phyloP scores from a whole-genome alignment of 768 basidiomycete genomes.

The Tylopilus vinaceipallidus region DNA sequence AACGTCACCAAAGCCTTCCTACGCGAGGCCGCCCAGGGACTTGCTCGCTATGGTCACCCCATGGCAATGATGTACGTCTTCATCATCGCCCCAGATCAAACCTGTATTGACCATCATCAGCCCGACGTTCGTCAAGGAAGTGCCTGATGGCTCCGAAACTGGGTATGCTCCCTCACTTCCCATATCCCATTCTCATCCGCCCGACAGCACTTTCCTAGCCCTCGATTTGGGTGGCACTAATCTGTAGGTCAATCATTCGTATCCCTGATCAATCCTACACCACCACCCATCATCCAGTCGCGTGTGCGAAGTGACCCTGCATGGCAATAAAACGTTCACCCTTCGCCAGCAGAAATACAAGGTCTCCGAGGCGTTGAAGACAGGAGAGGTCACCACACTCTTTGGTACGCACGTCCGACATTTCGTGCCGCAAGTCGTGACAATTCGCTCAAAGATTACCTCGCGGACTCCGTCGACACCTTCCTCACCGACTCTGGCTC shows the following conservation, averaged over 20 bases:
- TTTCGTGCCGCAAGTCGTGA: constrained; percentile 6
- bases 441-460: constrained; percentile 67
- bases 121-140: constrained; percentile 93
- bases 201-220: constrained; percentile 84
- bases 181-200: constrained; percentile 6
- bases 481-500: constrained; percentile 68
- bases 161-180: constrained; percentile 54
- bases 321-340: constrained; percentile 85
- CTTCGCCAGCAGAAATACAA: constrained; percentile 96
- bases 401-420: constrained; percentile 59
- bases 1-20: constrained; percentile 79
- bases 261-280: not conserved
- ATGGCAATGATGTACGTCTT: constrained; percentile 88
- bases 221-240: constrained; percentile 98
- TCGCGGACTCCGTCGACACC: constrained; percentile 93
- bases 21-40: constrained; percentile 72
- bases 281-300: constrained; percentile 51
- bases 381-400: constrained; percentile 81
- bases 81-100: not conserved
- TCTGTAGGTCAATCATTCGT: constrained; percentile 57
- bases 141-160: constrained; percentile 90
- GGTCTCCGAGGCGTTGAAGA: constrained; percentile 90
- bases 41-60: constrained; percentile 67
- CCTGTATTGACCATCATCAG: constrained; percentile 36
- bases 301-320: constrained; percentile 90